Evolutionary conservation across 768 basidiomycete species (phyloP).

Genomic region (Termitomyces sp.): DNA sequence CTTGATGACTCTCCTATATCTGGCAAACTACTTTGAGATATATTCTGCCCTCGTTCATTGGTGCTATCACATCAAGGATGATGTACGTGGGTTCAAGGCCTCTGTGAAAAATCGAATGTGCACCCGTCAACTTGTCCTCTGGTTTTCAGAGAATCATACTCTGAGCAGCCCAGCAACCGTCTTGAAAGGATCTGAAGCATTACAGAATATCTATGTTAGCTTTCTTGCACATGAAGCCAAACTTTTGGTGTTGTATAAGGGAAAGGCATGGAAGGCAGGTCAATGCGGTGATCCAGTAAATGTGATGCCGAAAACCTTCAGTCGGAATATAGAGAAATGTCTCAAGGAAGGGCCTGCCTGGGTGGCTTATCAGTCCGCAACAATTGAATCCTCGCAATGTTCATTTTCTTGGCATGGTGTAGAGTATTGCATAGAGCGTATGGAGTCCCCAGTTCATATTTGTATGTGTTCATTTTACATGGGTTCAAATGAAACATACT

Average conservation of each 20-base stretch:
- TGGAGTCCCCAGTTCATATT: neutral
- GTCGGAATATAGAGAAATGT: neutral
- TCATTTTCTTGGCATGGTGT: neutral
- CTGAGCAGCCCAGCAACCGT: neutral
- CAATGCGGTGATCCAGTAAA: neutral
- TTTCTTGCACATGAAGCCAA: neutral
- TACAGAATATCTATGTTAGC: neutral
- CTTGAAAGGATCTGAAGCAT: neutral
- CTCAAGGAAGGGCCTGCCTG: neutral
- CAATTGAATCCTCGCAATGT: neutral
- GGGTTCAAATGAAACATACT: neutral
- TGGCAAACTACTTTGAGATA: neutral
- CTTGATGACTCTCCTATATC: neutral
- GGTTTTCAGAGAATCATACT: neutral
- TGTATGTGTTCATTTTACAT: neutral
- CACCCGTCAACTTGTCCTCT: neutral
- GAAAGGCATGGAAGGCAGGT: neutral
- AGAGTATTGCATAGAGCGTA: neutral
- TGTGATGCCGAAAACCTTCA: neutral
- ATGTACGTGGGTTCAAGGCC: neutral
- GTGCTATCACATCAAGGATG: neutral
- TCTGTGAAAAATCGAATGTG: neutral
- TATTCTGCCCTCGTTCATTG: neutral
- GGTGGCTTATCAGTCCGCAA: neutral
- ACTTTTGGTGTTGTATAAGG: neutral